phyloP scores from a whole-genome alignment of 495 filamentous ascomycete genomes.

The Penicilliopsis zonata region DNA sequence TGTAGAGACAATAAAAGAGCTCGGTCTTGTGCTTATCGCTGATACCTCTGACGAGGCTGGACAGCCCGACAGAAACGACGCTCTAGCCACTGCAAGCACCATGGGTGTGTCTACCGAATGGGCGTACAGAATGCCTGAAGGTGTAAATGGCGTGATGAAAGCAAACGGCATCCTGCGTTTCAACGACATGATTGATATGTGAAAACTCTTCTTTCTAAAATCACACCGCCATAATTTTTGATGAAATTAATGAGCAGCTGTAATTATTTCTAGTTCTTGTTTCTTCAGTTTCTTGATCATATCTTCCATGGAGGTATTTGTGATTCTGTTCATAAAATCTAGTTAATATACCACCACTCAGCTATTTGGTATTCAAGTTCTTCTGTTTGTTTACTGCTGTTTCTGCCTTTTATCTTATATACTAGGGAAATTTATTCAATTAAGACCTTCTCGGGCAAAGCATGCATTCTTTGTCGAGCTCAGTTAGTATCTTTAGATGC shows the following conservation, averaged over 20 bases:
- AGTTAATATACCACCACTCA: no score
- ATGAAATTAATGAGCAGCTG: slow-evolving; percentile 5
- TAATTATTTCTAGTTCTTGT: neutral
- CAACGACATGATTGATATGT: slow-evolving; percentile 92
- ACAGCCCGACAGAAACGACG: slow-evolving; percentile 29
- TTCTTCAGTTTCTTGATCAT: neutral
- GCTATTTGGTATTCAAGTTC: no score
- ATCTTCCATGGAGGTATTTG: neutral
- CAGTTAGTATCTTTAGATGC: no score
- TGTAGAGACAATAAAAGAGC: slow-evolving; percentile 83
- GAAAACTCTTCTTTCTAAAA: slow-evolving; percentile 5
- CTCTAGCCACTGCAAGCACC: slow-evolving; percentile 30
- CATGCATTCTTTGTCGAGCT: no score
- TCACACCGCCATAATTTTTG: neutral
- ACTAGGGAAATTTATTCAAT: no score
- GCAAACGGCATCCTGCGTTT: slow-evolving; percentile 81
- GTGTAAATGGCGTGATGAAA: slow-evolving; percentile 79
- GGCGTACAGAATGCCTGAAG: slow-evolving; percentile 42
- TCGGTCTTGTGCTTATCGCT: slow-evolving; percentile 84
- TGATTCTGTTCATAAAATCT: no score
- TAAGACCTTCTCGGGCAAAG: no score
- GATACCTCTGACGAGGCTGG: slow-evolving; percentile 53
- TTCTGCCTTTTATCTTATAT: no score
- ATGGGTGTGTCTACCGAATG: slow-evolving; percentile 25
- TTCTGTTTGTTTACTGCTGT: no score